Evolutionary conservation across 805 yeast species (phyloP), one percentile per base, ranked within the genome.

Genomic region (Myxozyma geophila): DNA sequence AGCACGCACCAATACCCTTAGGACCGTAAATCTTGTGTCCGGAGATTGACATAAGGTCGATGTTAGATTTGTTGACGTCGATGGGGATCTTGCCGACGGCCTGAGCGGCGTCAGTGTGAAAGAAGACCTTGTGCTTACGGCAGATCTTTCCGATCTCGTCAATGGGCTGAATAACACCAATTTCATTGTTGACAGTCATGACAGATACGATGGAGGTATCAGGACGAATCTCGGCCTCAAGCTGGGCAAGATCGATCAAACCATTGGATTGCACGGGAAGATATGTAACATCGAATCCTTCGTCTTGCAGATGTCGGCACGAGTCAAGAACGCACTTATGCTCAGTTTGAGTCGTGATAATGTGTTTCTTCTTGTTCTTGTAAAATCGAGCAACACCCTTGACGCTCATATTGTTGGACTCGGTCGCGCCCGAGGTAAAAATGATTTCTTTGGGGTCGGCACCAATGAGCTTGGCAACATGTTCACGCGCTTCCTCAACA

Each of bases 321-420:
- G 98, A 90, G 76, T 95, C 99, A 76, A 95, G 80, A n/a, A 95
- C 97, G 82, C 99, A 95, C 80, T 95, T 95, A 79, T 95, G 99
- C 78, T 95, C 99, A 1, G 98, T 95, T 77, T 92, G 96, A 1
- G 96, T 86, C 28, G 99, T 95, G 75, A 95, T 92, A 71, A 95
- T 88, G 77, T 95, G 99, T 73, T 86, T 88, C 80, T 93, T 95
- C 48, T 93, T 88, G 73, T 88, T 89, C 64, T 85, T 84, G 80
- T 93, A 95, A 77, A 95, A 95, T 66, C 97, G 83, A 1, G 97
- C 93, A 15, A 95, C 96, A 74, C 99, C 99, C 78, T 95, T 95
- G 70, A 95, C 78, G 36, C 89, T 92, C 90, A 90, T 90, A 76
- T 96, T 95, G 79, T 95, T 95, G 52, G 95, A 86, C 77, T 95